Conservation (phyloP, 2,329 filamentous ascomycete genomes). For the Ilyonectria sp. region DNA sequence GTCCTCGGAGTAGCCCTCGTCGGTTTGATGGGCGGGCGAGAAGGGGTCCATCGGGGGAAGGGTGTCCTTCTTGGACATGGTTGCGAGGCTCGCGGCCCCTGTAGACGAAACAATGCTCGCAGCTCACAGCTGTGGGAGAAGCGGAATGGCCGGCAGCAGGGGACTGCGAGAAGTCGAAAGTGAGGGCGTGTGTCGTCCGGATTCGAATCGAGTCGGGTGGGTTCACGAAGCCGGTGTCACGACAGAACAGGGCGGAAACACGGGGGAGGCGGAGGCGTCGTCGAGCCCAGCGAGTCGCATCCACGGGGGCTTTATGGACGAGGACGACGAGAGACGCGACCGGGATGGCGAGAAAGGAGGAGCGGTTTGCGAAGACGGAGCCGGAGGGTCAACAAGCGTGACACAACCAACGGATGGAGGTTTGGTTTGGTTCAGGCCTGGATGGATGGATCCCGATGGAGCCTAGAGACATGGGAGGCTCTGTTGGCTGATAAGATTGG, state of each 20-base stretch:
- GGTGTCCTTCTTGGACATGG: slow-evolving; percentile 50
- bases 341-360: neutral
- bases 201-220: neutral
- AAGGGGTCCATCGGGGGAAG: slow-evolving; percentile 60
- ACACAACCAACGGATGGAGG: slow-evolving; percentile 13
- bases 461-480: slow-evolving; percentile 18
- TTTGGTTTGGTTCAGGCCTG: slow-evolving; percentile 14
- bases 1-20: slow-evolving; percentile 92
- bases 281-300: slow-evolving; percentile 14
- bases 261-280: neutral
- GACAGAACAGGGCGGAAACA: neutral
- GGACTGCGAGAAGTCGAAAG: neutral
- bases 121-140: slow-evolving; percentile 19
- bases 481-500: slow-evolving; percentile 4
- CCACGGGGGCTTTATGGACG: neutral
- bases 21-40: slow-evolving; percentile 72
- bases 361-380: neutral
- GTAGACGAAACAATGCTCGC: slow-evolving; percentile 30
- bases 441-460: slow-evolving; percentile 28
- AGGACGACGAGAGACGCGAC: neutral
- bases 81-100: slow-evolving; percentile 42
- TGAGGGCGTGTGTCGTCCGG: neutral
- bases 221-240: neutral
- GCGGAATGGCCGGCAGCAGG: neutral
- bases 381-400: slow-evolving; percentile 13